A percentile compares a stretch with the other conserved stretches of the same genome.
Conservation (phyloP, 768 basidiomycete genomes). For the Rhizopogon roseolus region DNA sequence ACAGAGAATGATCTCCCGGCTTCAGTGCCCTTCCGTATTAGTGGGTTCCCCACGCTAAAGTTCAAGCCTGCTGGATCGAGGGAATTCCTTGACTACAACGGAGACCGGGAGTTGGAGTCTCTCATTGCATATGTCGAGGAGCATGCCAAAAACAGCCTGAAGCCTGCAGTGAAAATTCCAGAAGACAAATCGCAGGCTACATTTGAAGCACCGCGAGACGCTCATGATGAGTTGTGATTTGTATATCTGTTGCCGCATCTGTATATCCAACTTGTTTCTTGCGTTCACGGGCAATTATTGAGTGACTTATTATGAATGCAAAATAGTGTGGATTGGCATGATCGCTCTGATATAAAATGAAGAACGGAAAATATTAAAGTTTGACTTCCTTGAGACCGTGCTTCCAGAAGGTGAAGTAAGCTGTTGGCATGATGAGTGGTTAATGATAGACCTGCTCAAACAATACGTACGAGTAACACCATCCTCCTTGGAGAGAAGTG, state of each 20-base stretch:
- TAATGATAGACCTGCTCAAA: not conserved
- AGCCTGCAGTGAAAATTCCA: slow-evolving; percentile 23
- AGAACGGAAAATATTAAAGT: slow-evolving; percentile 35
- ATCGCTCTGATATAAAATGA: slow-evolving; percentile 2
- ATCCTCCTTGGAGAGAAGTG: slow-evolving; percentile 48
- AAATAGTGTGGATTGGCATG: not conserved
- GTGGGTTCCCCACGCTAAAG: slow-evolving; percentile 93
- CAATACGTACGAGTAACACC: slow-evolving; percentile 69
- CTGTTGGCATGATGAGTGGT: slow-evolving; percentile 31
- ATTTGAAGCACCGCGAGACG: slow-evolving; percentile 20
- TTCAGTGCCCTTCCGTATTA: slow-evolving; percentile 79
- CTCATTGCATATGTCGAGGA: slow-evolving; percentile 80
- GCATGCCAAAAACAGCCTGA: slow-evolving; percentile 71
- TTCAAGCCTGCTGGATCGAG: slow-evolving; percentile 88
- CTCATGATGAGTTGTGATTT: slow-evolving; percentile 26
- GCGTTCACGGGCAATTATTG: not conserved
- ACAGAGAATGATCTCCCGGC: slow-evolving; percentile 94
- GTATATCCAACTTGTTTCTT: not conserved
- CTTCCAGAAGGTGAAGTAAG: slow-evolving; percentile 95
- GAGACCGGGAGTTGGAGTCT: slow-evolving; percentile 85
- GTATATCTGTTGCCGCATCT: not conserved
- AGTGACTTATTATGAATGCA: not conserved
- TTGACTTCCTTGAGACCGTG: slow-evolving; percentile 85
- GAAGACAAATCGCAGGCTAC: slow-evolving; percentile 19
- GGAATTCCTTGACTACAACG: slow-evolving; percentile 91